phyloP scores from a whole-genome alignment of 257 asterid genomes.

The Ocimum tenuiflorum region DNA sequence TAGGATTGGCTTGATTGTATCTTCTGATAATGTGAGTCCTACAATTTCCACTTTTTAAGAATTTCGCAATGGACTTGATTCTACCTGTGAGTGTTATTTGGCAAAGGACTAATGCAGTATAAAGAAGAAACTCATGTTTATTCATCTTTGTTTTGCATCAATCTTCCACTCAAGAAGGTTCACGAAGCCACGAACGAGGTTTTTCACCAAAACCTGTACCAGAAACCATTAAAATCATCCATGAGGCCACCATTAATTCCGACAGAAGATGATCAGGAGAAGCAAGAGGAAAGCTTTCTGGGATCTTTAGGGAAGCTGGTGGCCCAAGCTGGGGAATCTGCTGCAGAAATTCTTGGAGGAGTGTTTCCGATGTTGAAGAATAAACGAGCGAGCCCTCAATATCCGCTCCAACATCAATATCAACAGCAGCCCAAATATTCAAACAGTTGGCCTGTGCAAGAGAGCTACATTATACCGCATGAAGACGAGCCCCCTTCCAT shows the following conservation, averaged over 20 bases:
- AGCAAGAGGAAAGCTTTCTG: constrained; percentile 61
- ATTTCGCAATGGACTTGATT: neutral
- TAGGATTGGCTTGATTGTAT: constrained; percentile 52
- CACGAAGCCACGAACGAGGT: constrained; percentile 30
- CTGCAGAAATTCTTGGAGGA: constrained; percentile 56
- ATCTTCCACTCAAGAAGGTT: constrained; percentile 31
- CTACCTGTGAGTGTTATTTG: neutral
- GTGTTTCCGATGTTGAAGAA: constrained; percentile 57
- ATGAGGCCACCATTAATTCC: constrained; percentile 66
- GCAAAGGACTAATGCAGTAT: neutral
- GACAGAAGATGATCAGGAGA: constrained; percentile 61
- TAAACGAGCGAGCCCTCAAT: constrained; percentile 30
- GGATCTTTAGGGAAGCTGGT: constrained; percentile 55
- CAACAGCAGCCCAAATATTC: constrained; percentile 44
- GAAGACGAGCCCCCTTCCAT: constrained; percentile 78
- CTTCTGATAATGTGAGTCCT: constrained; percentile 63
- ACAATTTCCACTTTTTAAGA: neutral
- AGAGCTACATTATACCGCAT: constrained; percentile 66
- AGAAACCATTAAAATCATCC: constrained; percentile 50
- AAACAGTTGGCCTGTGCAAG: constrained; percentile 64
- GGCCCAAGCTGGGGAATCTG: constrained; percentile 58
- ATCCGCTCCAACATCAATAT: constrained; percentile 33
- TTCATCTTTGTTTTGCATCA: neutral
- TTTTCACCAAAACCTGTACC: constrained; percentile 28
- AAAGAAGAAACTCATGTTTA: neutral